Evolutionary conservation across 73 alveolate genomes (phyloP).

Genomic region (Paramecium sonneborni): DNA sequence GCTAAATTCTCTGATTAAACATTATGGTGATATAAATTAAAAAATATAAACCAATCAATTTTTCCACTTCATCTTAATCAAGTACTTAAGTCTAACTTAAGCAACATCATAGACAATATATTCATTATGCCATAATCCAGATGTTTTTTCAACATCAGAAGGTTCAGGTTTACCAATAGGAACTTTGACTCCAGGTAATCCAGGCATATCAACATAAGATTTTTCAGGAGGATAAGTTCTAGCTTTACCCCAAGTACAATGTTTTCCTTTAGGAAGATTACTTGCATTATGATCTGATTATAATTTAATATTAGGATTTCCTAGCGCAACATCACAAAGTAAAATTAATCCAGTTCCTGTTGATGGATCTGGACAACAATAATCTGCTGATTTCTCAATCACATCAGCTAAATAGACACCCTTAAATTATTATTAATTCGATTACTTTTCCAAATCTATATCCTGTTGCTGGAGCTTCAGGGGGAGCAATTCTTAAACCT

Average conservation of each 20-base stretch:
- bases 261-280: constrained; percentile 73
- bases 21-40: constrained; percentile 71
- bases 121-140: constrained; percentile 84
- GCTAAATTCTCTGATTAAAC: no score
- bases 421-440: not conserved
- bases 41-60: constrained; percentile 64
- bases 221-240: constrained; percentile 80
- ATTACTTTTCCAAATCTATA: constrained; percentile 91
- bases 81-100: constrained; percentile 27
- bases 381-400: constrained; percentile 89
- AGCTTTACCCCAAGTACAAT: constrained; percentile 87
- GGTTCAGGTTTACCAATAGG: constrained; percentile 78
- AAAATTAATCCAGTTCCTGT: constrained; percentile 87
- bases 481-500: constrained; percentile 98
- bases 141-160: constrained; percentile 49
- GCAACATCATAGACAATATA: constrained; percentile 89
- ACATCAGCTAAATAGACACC: constrained; percentile 99
- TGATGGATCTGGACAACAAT: constrained; percentile 80
- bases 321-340: constrained; percentile 97
- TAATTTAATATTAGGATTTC: constrained; percentile 82
- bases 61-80: constrained; percentile 17
- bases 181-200: constrained; percentile 76
- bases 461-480: constrained; percentile 94
- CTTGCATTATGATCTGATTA: constrained; percentile 90
- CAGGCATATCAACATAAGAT: constrained; percentile 68